phyloP scores from a whole-genome alignment of 257 asterid species.

The Scutellaria barbata region DNA sequence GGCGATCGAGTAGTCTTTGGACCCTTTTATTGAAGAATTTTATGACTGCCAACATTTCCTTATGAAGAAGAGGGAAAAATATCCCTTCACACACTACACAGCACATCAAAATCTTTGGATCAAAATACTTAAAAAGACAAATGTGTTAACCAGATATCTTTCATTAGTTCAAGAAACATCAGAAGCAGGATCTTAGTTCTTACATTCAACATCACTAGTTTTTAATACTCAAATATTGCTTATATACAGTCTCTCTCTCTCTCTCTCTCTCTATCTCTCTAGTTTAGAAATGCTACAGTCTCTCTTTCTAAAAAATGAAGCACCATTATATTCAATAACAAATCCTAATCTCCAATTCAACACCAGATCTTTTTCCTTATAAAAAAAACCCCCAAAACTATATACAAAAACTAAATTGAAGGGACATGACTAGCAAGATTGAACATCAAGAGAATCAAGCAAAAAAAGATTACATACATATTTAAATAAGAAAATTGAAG shows the following conservation, averaged over 20 bases:
- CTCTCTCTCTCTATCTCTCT: too few species aligned
- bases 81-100: conserved; percentile 82
- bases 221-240: too few species aligned
- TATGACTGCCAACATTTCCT: conserved; percentile 87
- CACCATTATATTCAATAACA: neutral
- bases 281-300: too few species aligned
- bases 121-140: conserved; percentile 11
- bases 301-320: neutral
- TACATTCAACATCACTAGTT: neutral
- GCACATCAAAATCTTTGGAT: conserved; percentile 21
- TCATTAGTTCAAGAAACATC: neutral
- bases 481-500: neutral
- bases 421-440: neutral
- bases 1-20: conserved; percentile 70
- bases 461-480: neutral
- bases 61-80: conserved; percentile 77
- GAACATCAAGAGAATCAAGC: neutral
- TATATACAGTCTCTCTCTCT: too few species aligned
- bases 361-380: too few species aligned
- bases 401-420: too few species aligned
- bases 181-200: neutral
- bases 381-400: too few species aligned
- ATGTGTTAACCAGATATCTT: neutral
- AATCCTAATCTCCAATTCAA: neutral
- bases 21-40: conserved; percentile 77